phyloP scores from a whole-genome alignment of 371 early-diverging fungal species.

The Rhizopus stolonifer region DNA sequence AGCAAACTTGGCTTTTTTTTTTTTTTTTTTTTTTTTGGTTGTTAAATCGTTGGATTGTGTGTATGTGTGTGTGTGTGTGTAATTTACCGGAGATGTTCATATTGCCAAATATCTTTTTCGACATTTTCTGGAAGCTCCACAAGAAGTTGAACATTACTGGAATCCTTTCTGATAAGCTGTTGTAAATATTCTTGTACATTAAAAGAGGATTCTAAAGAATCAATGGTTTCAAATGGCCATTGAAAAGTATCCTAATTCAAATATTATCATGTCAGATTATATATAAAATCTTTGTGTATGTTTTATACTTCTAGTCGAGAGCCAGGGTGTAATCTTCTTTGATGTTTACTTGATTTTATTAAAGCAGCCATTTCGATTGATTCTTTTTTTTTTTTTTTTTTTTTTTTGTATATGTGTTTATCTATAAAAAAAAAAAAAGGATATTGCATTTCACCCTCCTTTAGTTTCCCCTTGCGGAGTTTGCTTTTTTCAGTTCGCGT shows the following conservation, averaged over 20 bases:
- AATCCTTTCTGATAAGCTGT: conserved; percentile 65
- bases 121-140: conserved; percentile 69
- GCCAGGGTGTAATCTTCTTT: conserved; percentile 42
- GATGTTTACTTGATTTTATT: not conserved
- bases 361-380: too few relatives aligned
- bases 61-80: too few relatives aligned
- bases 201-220: conserved; percentile 72
- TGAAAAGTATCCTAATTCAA: conserved; percentile 50
- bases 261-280: not conserved
- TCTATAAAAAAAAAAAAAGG: too few relatives aligned
- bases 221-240: conserved; percentile 56
- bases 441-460: too few relatives aligned
- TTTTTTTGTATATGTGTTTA: too few relatives aligned
- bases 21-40: conserved; percentile 12
- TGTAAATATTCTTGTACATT: conserved; percentile 87
- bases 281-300: not conserved
- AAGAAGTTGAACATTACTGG: conserved; percentile 60
- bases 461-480: too few relatives aligned
- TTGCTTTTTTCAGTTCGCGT: too few relatives aligned
- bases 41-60: too few relatives aligned
- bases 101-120: conserved; percentile 81
- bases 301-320: conserved; percentile 40
- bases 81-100: conserved; percentile 86
- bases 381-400: too few relatives aligned
- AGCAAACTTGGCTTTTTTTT: conserved; percentile 72